Conservation (phyloP, 1,284 basidiomycete genomes). For the Uromyces viciae-fabae region DNA sequence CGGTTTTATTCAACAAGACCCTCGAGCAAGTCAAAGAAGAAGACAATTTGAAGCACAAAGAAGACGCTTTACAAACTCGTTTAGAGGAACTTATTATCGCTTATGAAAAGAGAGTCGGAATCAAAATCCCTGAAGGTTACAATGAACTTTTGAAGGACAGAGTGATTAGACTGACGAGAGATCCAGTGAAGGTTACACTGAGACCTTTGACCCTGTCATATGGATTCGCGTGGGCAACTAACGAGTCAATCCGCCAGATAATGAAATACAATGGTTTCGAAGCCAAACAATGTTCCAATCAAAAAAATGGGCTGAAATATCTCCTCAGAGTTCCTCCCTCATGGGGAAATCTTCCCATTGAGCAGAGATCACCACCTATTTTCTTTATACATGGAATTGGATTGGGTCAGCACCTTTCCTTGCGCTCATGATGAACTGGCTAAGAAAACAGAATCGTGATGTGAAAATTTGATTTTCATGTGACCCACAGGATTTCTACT, state of each 20-base stretch:
- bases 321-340: conserved; percentile 20
- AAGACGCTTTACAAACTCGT: background rate
- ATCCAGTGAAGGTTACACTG: conserved; percentile 22
- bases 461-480: background rate
- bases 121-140: conserved; percentile 21
- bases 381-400: conserved; percentile 40
- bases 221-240: conserved; percentile 5
- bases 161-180: conserved; percentile 17
- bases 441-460: too few species aligned
- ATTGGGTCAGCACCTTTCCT: conserved; percentile 10
- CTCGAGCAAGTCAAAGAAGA: conserved; percentile 19
- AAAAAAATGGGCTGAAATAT: conserved; percentile 17
- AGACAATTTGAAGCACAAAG: conserved; percentile 1
- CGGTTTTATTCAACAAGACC: background rate
- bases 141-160: conserved; percentile 20
- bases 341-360: conserved; percentile 5
- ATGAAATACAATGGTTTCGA: conserved; percentile 17
- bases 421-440: background rate
- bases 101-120: conserved; percentile 28
- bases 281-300: conserved; percentile 1
- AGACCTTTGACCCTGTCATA: conserved; percentile 22
- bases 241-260: background rate
- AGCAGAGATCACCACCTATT: conserved; percentile 26
- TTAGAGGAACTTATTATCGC: conserved; percentile 13
- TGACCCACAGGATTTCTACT: conserved; percentile 21